Evolutionary conservation across 2,329 filamentous ascomycete genomes (phyloP).

Genomic region (Byssoonygena ceratinophila): DNA sequence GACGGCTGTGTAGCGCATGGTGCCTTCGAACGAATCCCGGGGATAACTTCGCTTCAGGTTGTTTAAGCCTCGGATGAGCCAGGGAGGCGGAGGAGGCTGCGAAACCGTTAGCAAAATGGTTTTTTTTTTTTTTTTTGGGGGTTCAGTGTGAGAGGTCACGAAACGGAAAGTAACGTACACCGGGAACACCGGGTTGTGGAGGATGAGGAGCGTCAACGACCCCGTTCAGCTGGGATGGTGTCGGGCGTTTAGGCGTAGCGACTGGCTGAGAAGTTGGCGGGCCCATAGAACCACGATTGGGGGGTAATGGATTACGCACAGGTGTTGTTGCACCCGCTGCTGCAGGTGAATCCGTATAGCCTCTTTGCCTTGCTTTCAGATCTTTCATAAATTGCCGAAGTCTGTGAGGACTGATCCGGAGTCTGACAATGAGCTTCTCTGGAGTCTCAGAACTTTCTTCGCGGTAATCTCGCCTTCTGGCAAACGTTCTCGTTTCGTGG

Average conservation of each 20-base stretch:
- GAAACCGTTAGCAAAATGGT: slow-evolving; percentile 10
- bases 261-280: slow-evolving; percentile 22
- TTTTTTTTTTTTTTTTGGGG: too few species aligned
- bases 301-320: slow-evolving; percentile 37
- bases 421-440: slow-evolving; percentile 58
- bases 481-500: slow-evolving; percentile 61
- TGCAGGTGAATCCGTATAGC: slow-evolving; percentile 35
- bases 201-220: slow-evolving; percentile 39
- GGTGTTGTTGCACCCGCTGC: slow-evolving; percentile 17
- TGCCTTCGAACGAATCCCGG: slow-evolving; percentile 72
- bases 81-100: slow-evolving; percentile 73
- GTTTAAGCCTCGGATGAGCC: slow-evolving; percentile 67
- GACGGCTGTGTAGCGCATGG: slow-evolving; percentile 82
- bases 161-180: slow-evolving; percentile 32
- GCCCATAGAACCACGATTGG: slow-evolving; percentile 16
- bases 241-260: slow-evolving; percentile 22
- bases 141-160: too few species aligned
- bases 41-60: slow-evolving; percentile 61
- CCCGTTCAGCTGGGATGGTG: slow-evolving; percentile 32
- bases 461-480: slow-evolving; percentile 53
- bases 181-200: slow-evolving; percentile 33
- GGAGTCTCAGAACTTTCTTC: slow-evolving; percentile 71
- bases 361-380: slow-evolving; percentile 35
- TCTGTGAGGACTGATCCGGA: slow-evolving; percentile 63
- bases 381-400: slow-evolving; percentile 56